Evolutionary conservation across 345 rosid species (phyloP).

Genomic region (Populus simonii): DNA sequence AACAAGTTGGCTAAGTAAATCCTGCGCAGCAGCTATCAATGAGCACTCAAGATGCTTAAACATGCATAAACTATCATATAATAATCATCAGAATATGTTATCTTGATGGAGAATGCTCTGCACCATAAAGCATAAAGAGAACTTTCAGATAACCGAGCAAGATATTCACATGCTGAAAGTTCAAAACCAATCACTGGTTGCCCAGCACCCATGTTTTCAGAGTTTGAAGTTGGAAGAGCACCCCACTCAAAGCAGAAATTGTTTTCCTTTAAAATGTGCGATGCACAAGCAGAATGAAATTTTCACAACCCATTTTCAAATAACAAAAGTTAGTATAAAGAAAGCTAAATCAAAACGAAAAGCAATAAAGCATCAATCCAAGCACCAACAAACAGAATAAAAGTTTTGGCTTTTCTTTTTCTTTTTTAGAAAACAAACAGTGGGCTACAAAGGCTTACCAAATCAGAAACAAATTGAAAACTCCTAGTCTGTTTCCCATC

Average conservation of each 20-base stretch:
- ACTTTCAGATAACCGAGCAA: background rate
- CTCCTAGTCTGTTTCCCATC: slow-evolving; percentile 99
- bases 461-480: slow-evolving; percentile 94
- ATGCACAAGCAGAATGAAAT: background rate
- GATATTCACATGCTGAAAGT: background rate
- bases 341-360: background rate
- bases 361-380: background rate
- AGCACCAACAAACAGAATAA: background rate
- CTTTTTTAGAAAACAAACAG: too few species aligned
- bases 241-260: background rate
- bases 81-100: background rate
- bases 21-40: background rate
- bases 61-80: background rate
- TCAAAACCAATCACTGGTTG: background rate
- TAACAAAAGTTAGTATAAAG: background rate
- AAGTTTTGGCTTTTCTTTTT: background rate
- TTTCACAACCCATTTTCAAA: background rate
- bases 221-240: background rate
- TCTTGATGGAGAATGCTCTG: background rate
- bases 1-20: background rate
- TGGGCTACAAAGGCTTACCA: slow-evolving; percentile 43
- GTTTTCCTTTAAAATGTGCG: background rate
- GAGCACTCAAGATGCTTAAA: background rate
- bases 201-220: background rate
- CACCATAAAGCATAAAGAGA: background rate